Percentiles rank a stretch among this genome's conserved stretches.
Evolutionary conservation across 2,329 filamentous ascomycete genomes (phyloP).

Genomic region (Claviceps maximensis): DNA sequence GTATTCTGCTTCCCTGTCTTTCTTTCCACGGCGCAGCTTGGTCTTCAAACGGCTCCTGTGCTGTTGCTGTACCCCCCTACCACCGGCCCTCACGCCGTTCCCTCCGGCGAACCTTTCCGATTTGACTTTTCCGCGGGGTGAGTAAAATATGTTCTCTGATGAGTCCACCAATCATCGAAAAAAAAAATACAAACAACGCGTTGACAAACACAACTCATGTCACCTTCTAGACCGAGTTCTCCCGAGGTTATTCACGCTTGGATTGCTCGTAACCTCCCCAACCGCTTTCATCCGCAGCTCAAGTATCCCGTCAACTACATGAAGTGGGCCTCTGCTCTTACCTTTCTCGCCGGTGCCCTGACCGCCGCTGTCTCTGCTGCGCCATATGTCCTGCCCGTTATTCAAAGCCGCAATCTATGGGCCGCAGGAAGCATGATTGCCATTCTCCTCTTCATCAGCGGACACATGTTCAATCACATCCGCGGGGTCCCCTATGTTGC

Average conservation of each 20-base stretch:
- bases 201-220: neutral
- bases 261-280: conserved; percentile 67
- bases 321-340: conserved; percentile 54
- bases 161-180: neutral
- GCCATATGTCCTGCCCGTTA: conserved; percentile 65
- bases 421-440: conserved; percentile 77
- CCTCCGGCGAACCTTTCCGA: conserved; percentile 55
- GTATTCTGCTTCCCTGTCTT: neutral
- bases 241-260: conserved; percentile 71
- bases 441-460: conserved; percentile 86
- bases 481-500: conserved; percentile 87
- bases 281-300: conserved; percentile 63
- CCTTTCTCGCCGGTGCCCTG: conserved; percentile 53
- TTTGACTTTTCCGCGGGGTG: conserved; percentile 80
- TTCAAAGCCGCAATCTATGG: conserved; percentile 91
- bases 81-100: conserved; percentile 61
- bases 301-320: conserved; percentile 79
- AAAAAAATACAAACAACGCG: neutral
- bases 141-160: conserved; percentile 15
- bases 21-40: conserved; percentile 45
- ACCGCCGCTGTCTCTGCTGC: conserved; percentile 59
- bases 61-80: conserved; percentile 81
- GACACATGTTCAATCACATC: conserved; percentile 99
- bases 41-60: conserved; percentile 87
- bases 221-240: conserved; percentile 43